Percentiles rank a stretch among this genome's conserved stretches.
Evolutionary conservation across 2,329 filamentous ascomycete species (phyloP).

Genomic region (Botryotinia globosa): DNA sequence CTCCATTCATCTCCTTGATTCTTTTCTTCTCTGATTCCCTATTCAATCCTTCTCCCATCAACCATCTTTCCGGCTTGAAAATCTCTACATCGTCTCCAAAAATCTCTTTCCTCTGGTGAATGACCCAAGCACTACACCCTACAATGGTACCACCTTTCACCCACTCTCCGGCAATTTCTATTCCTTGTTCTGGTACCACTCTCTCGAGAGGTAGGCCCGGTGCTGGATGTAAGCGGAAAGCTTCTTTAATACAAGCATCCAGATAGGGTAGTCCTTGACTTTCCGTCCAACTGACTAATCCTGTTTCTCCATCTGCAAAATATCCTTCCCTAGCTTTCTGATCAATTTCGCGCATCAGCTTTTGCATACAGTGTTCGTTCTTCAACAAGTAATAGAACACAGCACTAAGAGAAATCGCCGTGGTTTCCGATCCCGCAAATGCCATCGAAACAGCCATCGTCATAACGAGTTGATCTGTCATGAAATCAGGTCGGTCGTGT

Average conservation of each 20-base stretch:
- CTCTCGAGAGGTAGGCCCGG: slow-evolving; percentile 71
- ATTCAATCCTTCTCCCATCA: slow-evolving; percentile 44
- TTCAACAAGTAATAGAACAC: slow-evolving; percentile 74
- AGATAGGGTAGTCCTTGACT: slow-evolving; percentile 70
- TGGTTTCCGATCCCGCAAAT: slow-evolving; percentile 76
- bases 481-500: slow-evolving; percentile 65
- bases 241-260: slow-evolving; percentile 74
- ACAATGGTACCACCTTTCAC: slow-evolving; percentile 71
- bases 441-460: slow-evolving; percentile 71
- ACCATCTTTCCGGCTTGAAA: slow-evolving; percentile 68
- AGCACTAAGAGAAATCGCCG: slow-evolving; percentile 67
- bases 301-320: slow-evolving; percentile 52
- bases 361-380: slow-evolving; percentile 53
- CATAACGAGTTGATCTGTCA: slow-evolving; percentile 66
- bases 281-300: slow-evolving; percentile 67
- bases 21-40: slow-evolving; percentile 48
- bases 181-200: slow-evolving; percentile 63
- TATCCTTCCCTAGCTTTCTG: slow-evolving; percentile 50
- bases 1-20: slow-evolving; percentile 63
- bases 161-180: slow-evolving; percentile 59
- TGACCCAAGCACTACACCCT: slow-evolving; percentile 71
- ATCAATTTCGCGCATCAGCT: slow-evolving; percentile 62
- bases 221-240: slow-evolving; percentile 73
- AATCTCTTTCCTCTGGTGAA: slow-evolving; percentile 65
- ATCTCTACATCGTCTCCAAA: slow-evolving; percentile 66